Conservation (phyloP, 495 filamentous ascomycete species). For the Aspergillus indologenus region DNA sequence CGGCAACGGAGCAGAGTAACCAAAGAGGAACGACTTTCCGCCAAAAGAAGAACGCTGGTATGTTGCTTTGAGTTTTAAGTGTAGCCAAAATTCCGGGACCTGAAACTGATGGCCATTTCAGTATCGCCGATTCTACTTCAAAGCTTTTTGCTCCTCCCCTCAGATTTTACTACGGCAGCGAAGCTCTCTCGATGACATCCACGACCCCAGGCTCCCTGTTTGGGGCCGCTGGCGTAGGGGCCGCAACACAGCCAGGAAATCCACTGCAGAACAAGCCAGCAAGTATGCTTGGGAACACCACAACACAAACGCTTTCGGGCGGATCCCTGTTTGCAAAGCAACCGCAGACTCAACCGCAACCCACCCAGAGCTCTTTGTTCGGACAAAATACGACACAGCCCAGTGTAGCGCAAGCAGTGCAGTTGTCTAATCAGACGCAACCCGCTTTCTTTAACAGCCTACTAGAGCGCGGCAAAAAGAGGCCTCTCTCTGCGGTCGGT, state of each 20-base stretch:
- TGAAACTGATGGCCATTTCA: neutral
- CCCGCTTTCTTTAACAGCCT: slow-evolving; percentile 85
- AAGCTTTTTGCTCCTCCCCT: neutral
- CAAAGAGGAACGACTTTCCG: neutral
- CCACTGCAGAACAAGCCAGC: slow-evolving; percentile 34
- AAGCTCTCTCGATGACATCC: slow-evolving; percentile 21
- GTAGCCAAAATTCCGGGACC: neutral
- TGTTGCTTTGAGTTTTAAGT: neutral
- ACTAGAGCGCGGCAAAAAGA: slow-evolving; percentile 66
- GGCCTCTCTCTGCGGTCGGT: slow-evolving; percentile 36
- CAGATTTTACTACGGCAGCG: slow-evolving; percentile 1
- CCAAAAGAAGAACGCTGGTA: neutral
- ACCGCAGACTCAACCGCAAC: slow-evolving; percentile 34
- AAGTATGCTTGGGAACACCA: slow-evolving; percentile 26
- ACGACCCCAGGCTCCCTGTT: slow-evolving; percentile 34
- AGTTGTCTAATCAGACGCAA: slow-evolving; percentile 36
- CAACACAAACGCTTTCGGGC: slow-evolving; percentile 25
- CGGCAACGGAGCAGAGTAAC: neutral
- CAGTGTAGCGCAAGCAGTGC: slow-evolving; percentile 19
- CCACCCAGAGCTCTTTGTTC: slow-evolving; percentile 30
- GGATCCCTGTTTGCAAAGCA: slow-evolving; percentile 31
- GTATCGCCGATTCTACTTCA: neutral
- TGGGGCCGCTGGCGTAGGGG: slow-evolving; percentile 33
- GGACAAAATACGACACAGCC: slow-evolving; percentile 30
- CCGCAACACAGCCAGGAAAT: slow-evolving; percentile 28